Base-by-base conservation (phyloP, 495 filamentous ascomycete species). In the Penicillium waksmanii region DNA sequence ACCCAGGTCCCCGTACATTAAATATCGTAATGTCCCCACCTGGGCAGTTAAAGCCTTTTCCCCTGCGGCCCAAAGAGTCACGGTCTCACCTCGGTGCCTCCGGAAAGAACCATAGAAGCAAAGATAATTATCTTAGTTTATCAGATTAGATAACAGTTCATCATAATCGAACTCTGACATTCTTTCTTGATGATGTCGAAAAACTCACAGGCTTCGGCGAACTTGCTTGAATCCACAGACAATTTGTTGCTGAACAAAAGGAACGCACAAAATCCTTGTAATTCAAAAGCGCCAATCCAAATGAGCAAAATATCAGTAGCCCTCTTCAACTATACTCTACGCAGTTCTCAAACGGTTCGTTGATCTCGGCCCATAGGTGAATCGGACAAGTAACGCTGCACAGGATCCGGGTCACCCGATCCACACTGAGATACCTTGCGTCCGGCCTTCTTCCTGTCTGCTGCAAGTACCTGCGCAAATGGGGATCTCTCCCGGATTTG, bases 401-500 rank as follows among this genome's bases (percentile, higher is more conserved):
- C 68, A 9, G 70, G 70, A n/a, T 69, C 70, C 11, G 61, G 51
- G 35, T 69, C 66, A 12, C 70, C 70, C 44, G 70, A 71, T 18
- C 70, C 70, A 52, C 70, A 73, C 15, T 64, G 60, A 1, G 66
- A 71, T 15, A 71, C 62, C 34, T 44, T 66, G 17, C 62, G 62
- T 21, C 66, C 64, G 50, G 66, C 62, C 25, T 61, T 55, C 61
- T 69, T 70, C 44, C 68, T 55, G 63, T 71, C 70, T 1, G 64
- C 47, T 31, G 64, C 70, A 51, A 73, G 35, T 2, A 53, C 60
- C 53, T 70, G 68, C 12, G 80, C 80, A 52, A 83, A 82, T 25
- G 80, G 80, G 8, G 75, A 80, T 56, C 55, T 68, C 40, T 70
- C 74, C 12, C 80, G 65, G 42, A 82, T 78, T 13, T 54, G 31